Base-by-base conservation (phyloP, 225 moss, liverwort and hornwort genomes). In the Bryum argenteum region DNA sequence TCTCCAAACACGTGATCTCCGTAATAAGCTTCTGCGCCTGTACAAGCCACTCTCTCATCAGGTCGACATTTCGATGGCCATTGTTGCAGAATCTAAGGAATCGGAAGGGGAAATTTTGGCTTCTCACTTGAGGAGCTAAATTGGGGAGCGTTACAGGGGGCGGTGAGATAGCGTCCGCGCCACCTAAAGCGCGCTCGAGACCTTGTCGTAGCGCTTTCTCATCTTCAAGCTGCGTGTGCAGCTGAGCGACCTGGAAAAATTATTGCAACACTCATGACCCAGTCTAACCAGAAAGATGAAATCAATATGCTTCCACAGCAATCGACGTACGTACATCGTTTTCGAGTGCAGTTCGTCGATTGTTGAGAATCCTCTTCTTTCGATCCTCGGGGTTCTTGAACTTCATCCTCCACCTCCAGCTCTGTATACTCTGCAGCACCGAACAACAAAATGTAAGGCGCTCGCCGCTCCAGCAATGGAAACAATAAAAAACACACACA, bases 401-500 rank as follows among this genome's bases (percentile, higher is more conserved):
- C 86, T 81, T 91, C 88, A 91, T 91, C 75, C 79, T 86, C 89
- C 86, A 91, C 73, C 89, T 91, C 92, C 92, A 95, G 77, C 72
- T 83, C 64, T 92, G 90, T 61, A 87, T 73, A 68, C 90, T 92
- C 95, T 95, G 33, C 5, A 0, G 79, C 55, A 18, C 14, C 59
- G 5, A 57, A 24, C 22, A 43, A 67, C 63, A 37, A 3, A 10
- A 45, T 59, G 54, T 69, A 54, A 73, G 48, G 7, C 2, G 26
- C 26, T 26, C n/a, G n/a, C n/a, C 45, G 12, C 14, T 14, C 45
- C 12, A 2, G 45, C 11, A 11, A 11, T 9, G 1, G 4, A 2
- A 45, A 56, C 24, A 10, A 56, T 1, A 42, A 42, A 42, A 42
- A 45, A 45, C 3, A 44, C 47, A 15, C 48, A 15, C 15, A 48